phyloP scores from a whole-genome alignment of 2,329 filamentous ascomycete genomes.

The Pestalotiopsis sp. region DNA sequence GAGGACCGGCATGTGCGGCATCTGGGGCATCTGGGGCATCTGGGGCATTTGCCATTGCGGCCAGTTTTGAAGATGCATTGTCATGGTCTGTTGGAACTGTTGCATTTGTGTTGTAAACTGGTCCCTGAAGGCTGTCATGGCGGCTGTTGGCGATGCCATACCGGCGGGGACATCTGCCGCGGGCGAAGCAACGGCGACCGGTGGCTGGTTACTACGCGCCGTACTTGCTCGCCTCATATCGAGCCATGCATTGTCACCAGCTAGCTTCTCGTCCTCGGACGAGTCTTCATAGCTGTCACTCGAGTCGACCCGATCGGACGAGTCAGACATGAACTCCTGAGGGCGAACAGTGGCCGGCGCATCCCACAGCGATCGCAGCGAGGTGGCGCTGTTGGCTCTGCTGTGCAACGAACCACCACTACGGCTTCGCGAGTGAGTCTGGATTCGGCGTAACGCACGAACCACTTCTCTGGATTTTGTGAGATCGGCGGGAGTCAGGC shows the following conservation, averaged over 20 bases:
- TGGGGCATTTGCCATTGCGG: conserved; percentile 58
- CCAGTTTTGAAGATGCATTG: conserved; percentile 66
- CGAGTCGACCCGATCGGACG: conserved; percentile 40
- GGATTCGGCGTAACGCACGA: conserved; percentile 62
- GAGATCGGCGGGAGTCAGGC: conserved; percentile 72
- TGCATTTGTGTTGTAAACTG: conserved; percentile 75
- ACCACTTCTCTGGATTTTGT: conserved; percentile 66
- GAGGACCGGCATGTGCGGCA: conserved; percentile 62
- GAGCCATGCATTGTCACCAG: conserved; percentile 38
- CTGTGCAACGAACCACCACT: conserved; percentile 64
- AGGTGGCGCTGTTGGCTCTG: conserved; percentile 67
- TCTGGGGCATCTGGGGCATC: conserved; percentile 54
- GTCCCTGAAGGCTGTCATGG: conserved; percentile 72
- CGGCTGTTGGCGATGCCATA: conserved; percentile 59
- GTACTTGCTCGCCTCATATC: conserved; percentile 36
- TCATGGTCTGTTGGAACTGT: conserved; percentile 73
- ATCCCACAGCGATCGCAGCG: conserved; percentile 69
- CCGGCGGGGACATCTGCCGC: conserved; percentile 34
- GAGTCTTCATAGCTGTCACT: conserved; percentile 36
- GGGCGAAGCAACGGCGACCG: conserved; percentile 21
- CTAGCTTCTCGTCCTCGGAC: conserved; percentile 37
- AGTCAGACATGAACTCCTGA: conserved; percentile 42
- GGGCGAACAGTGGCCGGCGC: conserved; percentile 40
- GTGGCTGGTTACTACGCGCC: conserved; percentile 19
- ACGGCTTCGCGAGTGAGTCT: conserved; percentile 65